These are phyloP conservation scores for Chenopodium berlandieri DNA, from an alignment of 148 eudicot genomes.

Conservation along the genomic window DNA sequence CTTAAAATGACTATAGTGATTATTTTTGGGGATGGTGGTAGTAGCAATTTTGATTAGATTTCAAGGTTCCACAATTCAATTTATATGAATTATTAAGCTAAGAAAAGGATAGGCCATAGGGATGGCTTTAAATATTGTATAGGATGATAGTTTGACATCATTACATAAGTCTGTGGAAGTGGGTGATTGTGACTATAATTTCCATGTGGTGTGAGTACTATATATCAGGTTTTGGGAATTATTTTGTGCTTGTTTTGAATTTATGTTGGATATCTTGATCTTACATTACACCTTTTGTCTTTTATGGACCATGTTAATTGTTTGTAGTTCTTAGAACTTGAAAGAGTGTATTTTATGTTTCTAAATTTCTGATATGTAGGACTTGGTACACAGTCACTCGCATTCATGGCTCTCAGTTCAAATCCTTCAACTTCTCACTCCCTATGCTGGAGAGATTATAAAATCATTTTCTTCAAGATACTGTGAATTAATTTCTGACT, in stretches of 20 bases:
- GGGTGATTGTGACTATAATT: not conserved
- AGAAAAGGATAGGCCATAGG: not conserved
- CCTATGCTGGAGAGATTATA: not conserved
- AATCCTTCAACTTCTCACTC: not conserved
- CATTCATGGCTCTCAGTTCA: not conserved
- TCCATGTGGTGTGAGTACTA: not conserved
- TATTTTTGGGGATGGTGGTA: not conserved
- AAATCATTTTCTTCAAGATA: not conserved
- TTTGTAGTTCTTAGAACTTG: not conserved
- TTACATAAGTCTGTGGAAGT: not conserved
- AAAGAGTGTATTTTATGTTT: not conserved
- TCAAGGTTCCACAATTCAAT: not conserved
- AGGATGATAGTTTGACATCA: not conserved
- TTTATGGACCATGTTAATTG: not conserved
- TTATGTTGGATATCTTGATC: not conserved
- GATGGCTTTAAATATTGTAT: not conserved
- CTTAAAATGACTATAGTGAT: not conserved
- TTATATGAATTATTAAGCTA: not conserved
- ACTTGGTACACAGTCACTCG: not conserved
- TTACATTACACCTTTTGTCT: not conserved
- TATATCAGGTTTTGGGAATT: not conserved
- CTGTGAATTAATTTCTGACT: not conserved
- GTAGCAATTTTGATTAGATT: not conserved
- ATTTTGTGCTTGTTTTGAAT: too few relatives aligned
- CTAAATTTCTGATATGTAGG: not conserved